Evolutionary conservation across 2,329 filamentous ascomycete species (phyloP).

Genomic region (Elsinoe ampelina): DNA sequence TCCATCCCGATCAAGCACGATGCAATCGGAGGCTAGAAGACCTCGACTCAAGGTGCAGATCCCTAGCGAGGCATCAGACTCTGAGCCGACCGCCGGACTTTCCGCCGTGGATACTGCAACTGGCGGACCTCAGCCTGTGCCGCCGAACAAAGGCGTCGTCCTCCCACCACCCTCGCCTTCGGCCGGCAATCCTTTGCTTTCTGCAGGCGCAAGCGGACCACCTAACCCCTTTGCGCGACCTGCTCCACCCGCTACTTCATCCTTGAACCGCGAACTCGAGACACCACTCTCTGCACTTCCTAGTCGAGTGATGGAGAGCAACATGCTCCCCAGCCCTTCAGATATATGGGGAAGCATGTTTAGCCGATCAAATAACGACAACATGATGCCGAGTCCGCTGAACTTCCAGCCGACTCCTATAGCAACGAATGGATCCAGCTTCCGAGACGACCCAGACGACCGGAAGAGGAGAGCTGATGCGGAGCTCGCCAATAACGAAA

Average conservation of each 20-base stretch:
- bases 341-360: constrained; percentile 77
- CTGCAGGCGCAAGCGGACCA: constrained; percentile 82
- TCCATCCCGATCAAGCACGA: constrained; percentile 69
- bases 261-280: constrained; percentile 42
- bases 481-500: constrained; percentile 19
- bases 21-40: constrained; percentile 58
- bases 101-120: constrained; percentile 53
- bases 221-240: constrained; percentile 93
- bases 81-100: constrained; percentile 64
- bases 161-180: constrained; percentile 90
- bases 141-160: constrained; percentile 49
- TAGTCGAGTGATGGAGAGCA: constrained; percentile 79
- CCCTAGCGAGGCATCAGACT: constrained; percentile 81
- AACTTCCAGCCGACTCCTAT: constrained; percentile 75
- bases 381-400: constrained; percentile 82
- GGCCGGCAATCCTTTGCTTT: constrained; percentile 65
- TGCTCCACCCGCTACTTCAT: constrained; percentile 52
- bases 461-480: constrained; percentile 22
- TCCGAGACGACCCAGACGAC: constrained; percentile 27
- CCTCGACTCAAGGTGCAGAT: constrained; percentile 90
- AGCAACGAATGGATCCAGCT: constrained; percentile 25
- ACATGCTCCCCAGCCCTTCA: constrained; percentile 78
- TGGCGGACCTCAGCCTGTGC: constrained; percentile 27
- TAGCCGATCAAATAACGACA: constrained; percentile 52
- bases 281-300: constrained; percentile 92